A percentile compares a stretch with the other conserved stretches of the same genome.
phyloP scores from a whole-genome alignment of 2,329 filamentous ascomycete species.

The Fusarium brachygibbosum region DNA sequence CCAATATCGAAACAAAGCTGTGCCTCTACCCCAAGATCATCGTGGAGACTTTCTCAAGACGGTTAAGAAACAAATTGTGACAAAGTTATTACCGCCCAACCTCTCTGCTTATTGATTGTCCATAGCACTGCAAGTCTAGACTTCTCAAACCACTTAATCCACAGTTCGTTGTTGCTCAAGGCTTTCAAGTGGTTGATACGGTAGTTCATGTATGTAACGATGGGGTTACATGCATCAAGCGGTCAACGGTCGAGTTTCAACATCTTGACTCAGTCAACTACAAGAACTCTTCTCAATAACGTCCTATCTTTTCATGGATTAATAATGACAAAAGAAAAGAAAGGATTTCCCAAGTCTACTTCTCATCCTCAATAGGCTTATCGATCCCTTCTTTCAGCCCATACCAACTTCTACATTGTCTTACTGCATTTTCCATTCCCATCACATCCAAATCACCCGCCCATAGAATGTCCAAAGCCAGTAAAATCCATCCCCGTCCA shows the following conservation, averaged over 20 bases:
- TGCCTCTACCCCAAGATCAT: conserved; percentile 11
- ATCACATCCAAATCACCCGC: conserved; percentile 40
- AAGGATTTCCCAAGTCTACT: not conserved
- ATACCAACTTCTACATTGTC: conserved; percentile 6
- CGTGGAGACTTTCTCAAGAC: conserved; percentile 12
- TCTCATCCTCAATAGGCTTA: conserved; percentile 12
- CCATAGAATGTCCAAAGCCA: conserved; percentile 12
- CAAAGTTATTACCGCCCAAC: conserved; percentile 15
- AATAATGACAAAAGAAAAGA: conserved; percentile 6
- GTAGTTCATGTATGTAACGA: conserved; percentile 31
- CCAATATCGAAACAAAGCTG: conserved; percentile 12
- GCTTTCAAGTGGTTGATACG: conserved; percentile 10
- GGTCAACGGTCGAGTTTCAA: conserved; percentile 32
- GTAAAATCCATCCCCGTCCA: conserved; percentile 31
- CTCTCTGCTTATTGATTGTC: conserved; percentile 15
- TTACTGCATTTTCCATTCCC: conserved; percentile 11
- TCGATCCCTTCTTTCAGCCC: conserved; percentile 10
- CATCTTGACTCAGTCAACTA: not conserved
- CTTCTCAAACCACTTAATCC: not conserved
- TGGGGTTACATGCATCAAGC: conserved; percentile 34
- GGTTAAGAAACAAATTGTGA: conserved; percentile 15
- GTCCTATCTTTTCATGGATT: too few species aligned
- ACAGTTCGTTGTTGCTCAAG: not conserved
- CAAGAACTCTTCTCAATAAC: too few species aligned
- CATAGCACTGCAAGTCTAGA: not conserved